Evolutionary conservation across 345 rosid species (phyloP).

Genomic region (Aquilaria sinensis): DNA sequence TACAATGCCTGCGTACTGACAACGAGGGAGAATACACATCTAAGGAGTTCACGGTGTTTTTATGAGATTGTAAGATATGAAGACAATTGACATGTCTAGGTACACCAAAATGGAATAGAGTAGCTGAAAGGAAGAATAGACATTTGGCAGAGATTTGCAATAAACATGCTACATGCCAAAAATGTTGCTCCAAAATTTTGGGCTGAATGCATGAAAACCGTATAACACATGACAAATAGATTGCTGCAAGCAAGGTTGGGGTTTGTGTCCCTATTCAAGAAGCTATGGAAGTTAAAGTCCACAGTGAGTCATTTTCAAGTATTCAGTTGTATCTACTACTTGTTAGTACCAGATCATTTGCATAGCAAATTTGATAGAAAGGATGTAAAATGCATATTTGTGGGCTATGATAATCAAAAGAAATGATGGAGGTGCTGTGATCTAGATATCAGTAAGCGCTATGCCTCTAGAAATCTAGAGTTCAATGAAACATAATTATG

Average conservation of each 20-base stretch:
- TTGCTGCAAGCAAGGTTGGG: not conserved
- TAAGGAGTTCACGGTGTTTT: not conserved
- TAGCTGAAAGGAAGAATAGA: not conserved
- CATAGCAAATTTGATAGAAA: slow-evolving; percentile 12
- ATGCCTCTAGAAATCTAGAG: not conserved
- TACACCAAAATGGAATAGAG: too few relatives aligned
- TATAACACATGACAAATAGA: not conserved
- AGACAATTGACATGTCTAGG: too few relatives aligned
- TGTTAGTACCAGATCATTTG: slow-evolving; percentile 1
- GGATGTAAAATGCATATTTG: not conserved
- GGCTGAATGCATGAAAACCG: too few relatives aligned
- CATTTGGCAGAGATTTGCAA: too few relatives aligned
- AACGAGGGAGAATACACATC: slow-evolving; percentile 8
- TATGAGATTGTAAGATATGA: too few relatives aligned
- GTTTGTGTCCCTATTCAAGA: not conserved
- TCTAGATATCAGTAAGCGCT: not conserved
- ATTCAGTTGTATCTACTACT: not conserved
- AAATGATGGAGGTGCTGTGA: slow-evolving; percentile 9
- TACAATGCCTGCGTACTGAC: not conserved
- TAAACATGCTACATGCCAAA: too few relatives aligned
- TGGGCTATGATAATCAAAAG: not conserved
- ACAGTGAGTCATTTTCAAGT: not conserved
- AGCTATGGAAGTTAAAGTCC: too few relatives aligned
- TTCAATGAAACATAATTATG: too few relatives aligned
- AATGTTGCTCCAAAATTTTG: too few relatives aligned